Conservation (phyloP, 768 basidiomycete genomes). For the Boletus reticuloceps region DNA sequence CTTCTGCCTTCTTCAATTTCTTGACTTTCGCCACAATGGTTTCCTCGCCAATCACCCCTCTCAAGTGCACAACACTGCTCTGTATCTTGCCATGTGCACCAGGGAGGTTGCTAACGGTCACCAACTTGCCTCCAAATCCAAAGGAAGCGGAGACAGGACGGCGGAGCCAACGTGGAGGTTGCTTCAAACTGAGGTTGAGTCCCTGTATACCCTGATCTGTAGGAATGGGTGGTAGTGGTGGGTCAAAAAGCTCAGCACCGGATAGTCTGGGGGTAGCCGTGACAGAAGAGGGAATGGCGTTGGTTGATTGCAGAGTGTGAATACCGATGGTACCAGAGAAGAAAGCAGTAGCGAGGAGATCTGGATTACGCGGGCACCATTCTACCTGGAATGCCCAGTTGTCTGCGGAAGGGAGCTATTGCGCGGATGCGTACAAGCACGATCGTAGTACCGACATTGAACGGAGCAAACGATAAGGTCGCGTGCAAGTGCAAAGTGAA, state of each 20-base stretch:
- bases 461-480: not conserved
- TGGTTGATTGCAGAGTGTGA: constrained; percentile 92
- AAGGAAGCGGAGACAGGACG: constrained; percentile 80
- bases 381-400: constrained; percentile 99
- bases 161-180: constrained; percentile 96
- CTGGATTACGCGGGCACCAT: constrained; percentile 91
- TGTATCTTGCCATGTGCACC: constrained; percentile 76
- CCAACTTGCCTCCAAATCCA: constrained; percentile 89
- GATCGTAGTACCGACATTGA: not conserved
- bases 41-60: constrained; percentile 74
- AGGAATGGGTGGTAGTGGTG: constrained; percentile 44
- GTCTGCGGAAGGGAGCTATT: constrained; percentile 77
- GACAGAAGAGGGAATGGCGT: constrained; percentile 38
- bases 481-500: not conserved
- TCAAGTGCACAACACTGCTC: constrained; percentile 76
- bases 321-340: constrained; percentile 94
- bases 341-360: constrained; percentile 88
- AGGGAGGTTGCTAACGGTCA: constrained; percentile 76
- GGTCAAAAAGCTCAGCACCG: constrained; percentile 79
- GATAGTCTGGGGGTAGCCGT: constrained; percentile 47
- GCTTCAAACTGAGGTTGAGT: constrained; percentile 78
- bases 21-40: constrained; percentile 71
- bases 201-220: constrained; percentile 42
- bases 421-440: not conserved
- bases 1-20: constrained; percentile 61